Base-by-base conservation (phyloP, 75 land plant species). In the Chamaecyparis obtusa region DNA sequence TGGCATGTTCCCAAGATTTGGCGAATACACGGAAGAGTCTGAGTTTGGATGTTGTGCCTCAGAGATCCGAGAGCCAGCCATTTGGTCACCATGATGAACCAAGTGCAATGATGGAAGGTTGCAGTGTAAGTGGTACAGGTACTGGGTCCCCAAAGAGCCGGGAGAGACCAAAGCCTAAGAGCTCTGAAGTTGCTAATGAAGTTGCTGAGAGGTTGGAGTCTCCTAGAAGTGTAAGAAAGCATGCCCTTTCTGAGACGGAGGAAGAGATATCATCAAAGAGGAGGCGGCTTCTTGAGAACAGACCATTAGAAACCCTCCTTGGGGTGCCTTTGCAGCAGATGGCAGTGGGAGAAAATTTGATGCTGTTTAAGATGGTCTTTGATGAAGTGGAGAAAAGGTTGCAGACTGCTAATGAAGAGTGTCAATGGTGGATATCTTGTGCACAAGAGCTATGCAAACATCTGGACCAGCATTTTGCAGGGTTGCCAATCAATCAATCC, bases 61-160 rank as follows among this genome's bases (percentile, higher is more conserved):
- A 72, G 76, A 72, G 33, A 72, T 32, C 36, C 16, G 76, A 72
- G 15, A 72, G 33, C 9, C 33, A 33, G 9, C n/a, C n/a, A n/a
- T n/a, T n/a, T n/a, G n/a, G n/a, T n/a, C n/a, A n/a, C n/a, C 35
- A 33, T 72, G 76, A 72, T 2, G 76, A 72, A 33, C 76, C 76
- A 33, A 72, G 76, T 72, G 76, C 36, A 72, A 72, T 72, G 76
- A 32, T 72, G 27, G 36, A 72, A 72, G 16, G 15, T 32, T 72
- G 76, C 76, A 72, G 76, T 72, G 76, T 72, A 72, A 72, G 76
- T 72, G 76, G 36, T n/a, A n/a, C n/a, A n/a, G n/a, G n/a, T n/a
- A n/a, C n/a, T n/a, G n/a, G n/a, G 0, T 72, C 76, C 36, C 76
- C 76, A 72, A 30, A 15, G 32, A 13, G 9, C 33, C 36, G 11